phyloP scores from a whole-genome alignment of 257 asterid species.

The Hygrophila difformis region DNA sequence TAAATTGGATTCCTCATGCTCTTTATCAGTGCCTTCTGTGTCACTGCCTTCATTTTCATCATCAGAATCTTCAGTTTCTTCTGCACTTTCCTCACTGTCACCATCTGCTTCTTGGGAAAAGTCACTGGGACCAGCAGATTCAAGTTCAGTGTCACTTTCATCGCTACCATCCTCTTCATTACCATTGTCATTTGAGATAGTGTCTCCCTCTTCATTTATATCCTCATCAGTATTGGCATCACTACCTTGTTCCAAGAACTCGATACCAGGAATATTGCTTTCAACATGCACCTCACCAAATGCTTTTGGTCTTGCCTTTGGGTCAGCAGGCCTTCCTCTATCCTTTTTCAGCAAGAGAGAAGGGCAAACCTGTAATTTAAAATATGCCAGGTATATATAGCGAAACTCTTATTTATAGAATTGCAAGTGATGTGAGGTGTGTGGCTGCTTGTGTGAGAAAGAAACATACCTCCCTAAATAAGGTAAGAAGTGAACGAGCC shows the following conservation, averaged over 20 bases:
- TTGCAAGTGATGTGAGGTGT: no score
- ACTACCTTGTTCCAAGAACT: conserved; percentile 53
- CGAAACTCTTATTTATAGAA: no score
- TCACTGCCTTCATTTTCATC: no score
- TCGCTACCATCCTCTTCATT: conserved; percentile 21
- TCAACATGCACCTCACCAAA: conserved; percentile 73
- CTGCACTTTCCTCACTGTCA: conserved; percentile 24
- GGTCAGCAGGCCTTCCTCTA: conserved; percentile 69
- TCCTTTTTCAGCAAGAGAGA: conserved; percentile 80
- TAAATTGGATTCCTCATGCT: conserved; percentile 20
- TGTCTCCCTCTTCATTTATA: conserved; percentile 20
- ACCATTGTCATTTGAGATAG: conserved; percentile 26
- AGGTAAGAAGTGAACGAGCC: conserved; percentile 75
- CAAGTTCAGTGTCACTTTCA: conserved; percentile 17
- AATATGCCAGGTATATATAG: no score
- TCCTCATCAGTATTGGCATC: conserved; percentile 39
- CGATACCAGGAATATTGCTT: conserved; percentile 69
- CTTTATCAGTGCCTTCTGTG: conserved; percentile 28
- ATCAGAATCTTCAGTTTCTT: no score
- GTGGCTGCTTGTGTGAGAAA: conserved; percentile 12
- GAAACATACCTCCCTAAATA: conserved; percentile 72
- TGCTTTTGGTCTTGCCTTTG: conserved; percentile 79
- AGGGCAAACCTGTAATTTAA: conserved; percentile 91
- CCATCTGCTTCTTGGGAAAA: conserved; percentile 31
- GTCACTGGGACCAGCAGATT: neutral